Conservation (phyloP, 176 grass and related monocot genomes). For the Phoenix dactylifera region DNA sequence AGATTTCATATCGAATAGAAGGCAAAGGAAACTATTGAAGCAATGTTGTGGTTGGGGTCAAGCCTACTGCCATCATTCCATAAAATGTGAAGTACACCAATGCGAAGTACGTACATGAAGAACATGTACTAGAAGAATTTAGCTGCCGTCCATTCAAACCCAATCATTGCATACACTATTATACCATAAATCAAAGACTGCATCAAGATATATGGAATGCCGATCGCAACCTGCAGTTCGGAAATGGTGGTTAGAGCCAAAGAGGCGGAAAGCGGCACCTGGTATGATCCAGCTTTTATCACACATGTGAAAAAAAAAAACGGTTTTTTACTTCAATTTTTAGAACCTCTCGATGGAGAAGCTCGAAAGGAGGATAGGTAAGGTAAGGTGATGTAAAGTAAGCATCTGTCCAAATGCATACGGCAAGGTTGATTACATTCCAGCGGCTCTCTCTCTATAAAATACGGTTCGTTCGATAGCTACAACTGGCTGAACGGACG, state of each 20-base stretch:
- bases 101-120: constrained; percentile 66
- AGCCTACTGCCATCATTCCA: constrained; percentile 42
- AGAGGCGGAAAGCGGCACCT: background rate
- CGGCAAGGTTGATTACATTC: constrained; percentile 51
- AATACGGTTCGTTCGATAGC: constrained; percentile 39
- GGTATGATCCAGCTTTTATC: background rate
- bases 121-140: constrained; percentile 58
- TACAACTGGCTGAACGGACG: constrained; percentile 43
- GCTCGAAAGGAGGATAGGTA: background rate
- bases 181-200: constrained; percentile 39
- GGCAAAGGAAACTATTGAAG: constrained; percentile 38
- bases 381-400: background rate
- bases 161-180: constrained; percentile 45
- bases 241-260: background rate
- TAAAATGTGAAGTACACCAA: constrained; percentile 55
- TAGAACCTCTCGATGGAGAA: background rate
- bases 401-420: constrained; percentile 41
- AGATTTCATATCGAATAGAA: constrained; percentile 56
- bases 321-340: background rate
- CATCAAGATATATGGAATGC: constrained; percentile 38
- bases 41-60: constrained; percentile 46
- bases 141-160: constrained; percentile 34
- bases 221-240: constrained; percentile 28
- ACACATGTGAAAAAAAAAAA: background rate
- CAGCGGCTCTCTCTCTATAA: constrained; percentile 40